These are phyloP conservation scores for Tylopilus sp. DNA, from an alignment of 1,284 basidiomycete genomes.

Conservation along the genomic window DNA sequence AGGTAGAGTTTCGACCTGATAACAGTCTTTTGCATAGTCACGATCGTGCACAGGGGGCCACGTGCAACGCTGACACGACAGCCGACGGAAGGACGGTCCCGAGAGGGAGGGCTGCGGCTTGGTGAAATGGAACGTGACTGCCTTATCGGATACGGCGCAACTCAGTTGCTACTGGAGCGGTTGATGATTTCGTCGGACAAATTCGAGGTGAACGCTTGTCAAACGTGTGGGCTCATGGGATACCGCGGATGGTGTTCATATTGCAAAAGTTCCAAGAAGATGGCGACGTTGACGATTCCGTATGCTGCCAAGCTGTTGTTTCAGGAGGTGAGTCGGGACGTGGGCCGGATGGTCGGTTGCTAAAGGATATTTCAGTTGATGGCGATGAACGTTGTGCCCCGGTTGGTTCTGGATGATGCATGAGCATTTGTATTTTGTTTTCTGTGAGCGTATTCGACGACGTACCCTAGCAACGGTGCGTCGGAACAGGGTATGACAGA, in stretches of 20 bases:
- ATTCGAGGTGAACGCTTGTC: conserved; percentile 97
- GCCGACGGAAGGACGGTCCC: conserved; percentile 97
- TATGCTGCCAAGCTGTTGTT: conserved; percentile 98
- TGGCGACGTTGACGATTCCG: conserved; percentile 97
- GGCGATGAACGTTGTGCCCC: conserved; percentile 95
- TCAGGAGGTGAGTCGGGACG: conserved; percentile 81
- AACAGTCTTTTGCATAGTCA: conserved; percentile 19
- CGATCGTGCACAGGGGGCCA: conserved; percentile 75
- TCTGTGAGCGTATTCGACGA: background rate
- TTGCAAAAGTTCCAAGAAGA: conserved; percentile 96
- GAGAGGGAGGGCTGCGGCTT: conserved; percentile 96
- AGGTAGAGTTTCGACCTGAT: conserved; percentile 62
- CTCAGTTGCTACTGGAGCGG: conserved; percentile 94
- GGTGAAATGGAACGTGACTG: conserved; percentile 99
- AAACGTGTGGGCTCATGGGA: conserved; percentile 95
- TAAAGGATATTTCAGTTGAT: conserved; percentile 69
- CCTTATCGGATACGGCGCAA: conserved; percentile 95
- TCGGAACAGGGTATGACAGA: conserved; percentile 13
- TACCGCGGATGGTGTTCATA: conserved; percentile 97
- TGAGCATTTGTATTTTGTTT: conserved; percentile 19
- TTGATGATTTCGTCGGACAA: conserved; percentile 99
- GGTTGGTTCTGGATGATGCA: conserved; percentile 86
- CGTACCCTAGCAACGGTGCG: conserved; percentile 13
- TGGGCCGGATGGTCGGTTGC: background rate
- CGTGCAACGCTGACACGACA: conserved; percentile 97